Conservation (phyloP, 2,329 filamentous ascomycete genomes). For the Cladosporium sp. region DNA sequence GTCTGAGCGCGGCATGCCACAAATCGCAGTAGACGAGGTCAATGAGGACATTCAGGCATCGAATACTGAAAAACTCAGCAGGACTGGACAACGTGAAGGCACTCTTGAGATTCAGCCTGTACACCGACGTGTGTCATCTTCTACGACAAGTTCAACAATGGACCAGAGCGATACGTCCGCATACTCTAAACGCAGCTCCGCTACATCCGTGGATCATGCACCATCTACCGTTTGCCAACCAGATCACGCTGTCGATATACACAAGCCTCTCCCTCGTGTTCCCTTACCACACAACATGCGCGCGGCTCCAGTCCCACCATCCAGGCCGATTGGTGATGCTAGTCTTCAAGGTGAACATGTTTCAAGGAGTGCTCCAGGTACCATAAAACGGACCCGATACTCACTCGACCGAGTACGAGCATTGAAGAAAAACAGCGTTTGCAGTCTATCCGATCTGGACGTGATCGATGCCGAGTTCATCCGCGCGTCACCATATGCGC, state of each 20-base stretch:
- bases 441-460: conserved; percentile 8
- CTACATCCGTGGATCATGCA: conserved; percentile 20
- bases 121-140: conserved; percentile 26
- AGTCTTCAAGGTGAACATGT: not conserved
- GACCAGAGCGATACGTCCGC: conserved; percentile 33
- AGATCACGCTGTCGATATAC: conserved; percentile 9
- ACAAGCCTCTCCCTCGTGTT: conserved; percentile 21
- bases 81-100: not conserved
- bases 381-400: not conserved
- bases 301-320: conserved; percentile 10
- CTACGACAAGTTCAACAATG: conserved; percentile 29
- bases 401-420: not conserved
- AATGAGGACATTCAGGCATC: not conserved
- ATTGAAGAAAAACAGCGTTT: not conserved
- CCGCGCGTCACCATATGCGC: conserved; percentile 11
- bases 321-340: not conserved
- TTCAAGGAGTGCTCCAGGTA: not conserved
- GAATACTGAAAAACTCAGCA: not conserved
- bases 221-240: not conserved
- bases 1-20: not conserved
- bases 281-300: conserved; percentile 14
- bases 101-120: conserved; percentile 8
- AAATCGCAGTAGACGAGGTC: not conserved
- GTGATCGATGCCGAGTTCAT: conserved; percentile 15
- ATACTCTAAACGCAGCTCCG: conserved; percentile 35